Evolutionary conservation across 2,329 filamentous ascomycete genomes (phyloP).

Genomic region (Shiraia sp.): DNA sequence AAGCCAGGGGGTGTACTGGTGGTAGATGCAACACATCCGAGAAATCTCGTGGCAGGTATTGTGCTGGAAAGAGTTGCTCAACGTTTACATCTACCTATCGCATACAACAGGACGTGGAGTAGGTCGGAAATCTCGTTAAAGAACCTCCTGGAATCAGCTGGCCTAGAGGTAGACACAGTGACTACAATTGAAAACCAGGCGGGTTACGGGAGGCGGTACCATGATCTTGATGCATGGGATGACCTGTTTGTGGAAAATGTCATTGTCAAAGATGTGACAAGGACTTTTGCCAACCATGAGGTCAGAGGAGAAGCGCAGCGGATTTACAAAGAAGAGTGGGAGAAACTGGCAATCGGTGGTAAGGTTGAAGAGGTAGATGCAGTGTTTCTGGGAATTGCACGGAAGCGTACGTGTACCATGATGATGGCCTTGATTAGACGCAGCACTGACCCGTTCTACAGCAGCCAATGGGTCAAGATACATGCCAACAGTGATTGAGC

Average conservation of each 20-base stretch:
- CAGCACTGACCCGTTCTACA: conserved; percentile 11
- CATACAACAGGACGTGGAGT: conserved; percentile 45
- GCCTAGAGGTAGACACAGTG: conserved; percentile 39
- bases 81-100: conserved; percentile 36
- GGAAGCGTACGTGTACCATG: conserved; percentile 31
- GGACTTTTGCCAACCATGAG: conserved; percentile 34
- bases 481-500: conserved; percentile 6
- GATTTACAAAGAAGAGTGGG: conserved; percentile 45
- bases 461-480: conserved; percentile 32
- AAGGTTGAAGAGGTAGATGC: conserved; percentile 45
- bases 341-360: conserved; percentile 41
- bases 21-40: conserved; percentile 45
- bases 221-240: conserved; percentile 36
- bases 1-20: conserved; percentile 48
- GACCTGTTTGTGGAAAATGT: conserved; percentile 43
- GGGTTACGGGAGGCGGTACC: conserved; percentile 32
- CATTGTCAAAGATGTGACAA: conserved; percentile 27
- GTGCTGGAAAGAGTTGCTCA: conserved; percentile 43
- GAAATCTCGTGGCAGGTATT: conserved; percentile 43
- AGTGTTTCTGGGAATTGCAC: conserved; percentile 44
- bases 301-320: conserved; percentile 38
- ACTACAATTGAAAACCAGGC: conserved; percentile 38
- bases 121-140: conserved; percentile 36
- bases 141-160: conserved; percentile 39
- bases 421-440: not conserved